These are phyloP conservation scores for Trichoderma sp. DNA, from an alignment of 2,329 filamentous ascomycete species.

Conservation along the genomic window DNA sequence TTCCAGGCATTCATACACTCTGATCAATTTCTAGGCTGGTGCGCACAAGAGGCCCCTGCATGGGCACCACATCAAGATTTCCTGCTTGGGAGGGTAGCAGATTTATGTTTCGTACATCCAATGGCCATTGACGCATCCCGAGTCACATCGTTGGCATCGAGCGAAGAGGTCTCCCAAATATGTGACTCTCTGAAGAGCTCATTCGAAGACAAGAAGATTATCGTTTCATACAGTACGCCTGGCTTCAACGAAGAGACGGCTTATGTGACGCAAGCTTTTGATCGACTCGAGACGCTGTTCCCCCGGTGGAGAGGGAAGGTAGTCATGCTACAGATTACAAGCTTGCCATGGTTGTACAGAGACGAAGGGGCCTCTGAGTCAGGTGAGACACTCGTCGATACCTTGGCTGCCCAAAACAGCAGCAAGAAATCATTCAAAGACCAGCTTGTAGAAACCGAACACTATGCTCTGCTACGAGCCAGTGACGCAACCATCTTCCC, in stretches of 20 bases:
- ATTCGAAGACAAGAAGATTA: background rate
- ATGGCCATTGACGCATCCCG: background rate
- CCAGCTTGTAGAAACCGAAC: background rate
- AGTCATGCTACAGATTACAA: background rate
- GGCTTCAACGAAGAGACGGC: background rate
- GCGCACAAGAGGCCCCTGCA: constrained; percentile 72
- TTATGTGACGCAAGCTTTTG: background rate
- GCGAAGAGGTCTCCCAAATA: background rate
- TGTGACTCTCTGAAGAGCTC: background rate
- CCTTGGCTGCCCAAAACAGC: background rate
- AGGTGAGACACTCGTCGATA: background rate
- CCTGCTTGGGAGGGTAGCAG: constrained; percentile 64
- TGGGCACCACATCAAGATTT: constrained; percentile 79
- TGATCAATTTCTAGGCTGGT: constrained; percentile 86
- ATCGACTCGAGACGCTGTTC: background rate
- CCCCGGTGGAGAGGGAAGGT: background rate
- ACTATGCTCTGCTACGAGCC: background rate
- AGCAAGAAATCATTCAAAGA: background rate
- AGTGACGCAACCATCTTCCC: background rate
- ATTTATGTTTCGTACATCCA: background rate
- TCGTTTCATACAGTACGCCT: background rate
- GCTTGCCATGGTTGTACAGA: background rate
- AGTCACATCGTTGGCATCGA: background rate
- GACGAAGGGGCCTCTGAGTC: background rate
- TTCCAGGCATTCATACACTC: background rate